Conservation (phyloP, 2,329 filamentous ascomycete genomes). For the Hypoxylon sp. region DNA sequence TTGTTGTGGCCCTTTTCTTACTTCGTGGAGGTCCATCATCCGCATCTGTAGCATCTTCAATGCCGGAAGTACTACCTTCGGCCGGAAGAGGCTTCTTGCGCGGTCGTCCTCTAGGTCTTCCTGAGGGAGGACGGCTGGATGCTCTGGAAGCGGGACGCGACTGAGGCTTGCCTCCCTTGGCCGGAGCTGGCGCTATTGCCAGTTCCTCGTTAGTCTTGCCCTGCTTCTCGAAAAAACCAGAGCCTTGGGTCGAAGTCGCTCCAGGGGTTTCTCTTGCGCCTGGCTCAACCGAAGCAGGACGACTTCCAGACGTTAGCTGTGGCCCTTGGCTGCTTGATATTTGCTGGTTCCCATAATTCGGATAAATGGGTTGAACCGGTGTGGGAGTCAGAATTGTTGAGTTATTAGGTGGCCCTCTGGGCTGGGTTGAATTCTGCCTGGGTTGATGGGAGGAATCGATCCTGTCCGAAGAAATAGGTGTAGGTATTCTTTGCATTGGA, state of each 20-base stretch:
- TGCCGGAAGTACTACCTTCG: slow-evolving; percentile 79
- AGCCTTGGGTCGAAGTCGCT: slow-evolving; percentile 31
- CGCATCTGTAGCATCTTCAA: slow-evolving; percentile 76
- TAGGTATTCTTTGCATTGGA: slow-evolving; percentile 46
- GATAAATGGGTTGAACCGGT: slow-evolving; percentile 47
- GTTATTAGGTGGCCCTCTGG: slow-evolving; percentile 53
- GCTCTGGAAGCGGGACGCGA: slow-evolving; percentile 74
- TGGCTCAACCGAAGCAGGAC: slow-evolving; percentile 50
- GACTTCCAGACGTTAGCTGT: slow-evolving; percentile 45
- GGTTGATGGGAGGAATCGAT: slow-evolving; percentile 81
- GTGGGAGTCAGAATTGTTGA: slow-evolving; percentile 53
- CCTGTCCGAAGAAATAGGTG: slow-evolving; percentile 70
- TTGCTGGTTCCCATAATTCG: slow-evolving; percentile 46
- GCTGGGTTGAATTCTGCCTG: slow-evolving; percentile 70
- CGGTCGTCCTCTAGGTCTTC: slow-evolving; percentile 69
- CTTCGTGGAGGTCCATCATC: slow-evolving; percentile 67
- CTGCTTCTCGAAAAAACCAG: slow-evolving; percentile 38
- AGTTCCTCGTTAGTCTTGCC: slow-evolving; percentile 36
- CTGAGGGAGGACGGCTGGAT: slow-evolving; percentile 67
- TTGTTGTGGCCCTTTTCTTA: slow-evolving; percentile 86
- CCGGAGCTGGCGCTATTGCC: slow-evolving; percentile 46
- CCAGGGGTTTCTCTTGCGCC: slow-evolving; percentile 38
- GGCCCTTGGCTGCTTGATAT: slow-evolving; percentile 41
- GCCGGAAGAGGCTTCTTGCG: slow-evolving; percentile 64
- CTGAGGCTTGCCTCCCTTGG: slow-evolving; percentile 58